A percentile compares a stretch with the other conserved stretches of the same genome.
These are phyloP conservation scores for Paspalum vaginatum DNA, from an alignment of 176 grass and related monocot species.

Conservation along the genomic window DNA sequence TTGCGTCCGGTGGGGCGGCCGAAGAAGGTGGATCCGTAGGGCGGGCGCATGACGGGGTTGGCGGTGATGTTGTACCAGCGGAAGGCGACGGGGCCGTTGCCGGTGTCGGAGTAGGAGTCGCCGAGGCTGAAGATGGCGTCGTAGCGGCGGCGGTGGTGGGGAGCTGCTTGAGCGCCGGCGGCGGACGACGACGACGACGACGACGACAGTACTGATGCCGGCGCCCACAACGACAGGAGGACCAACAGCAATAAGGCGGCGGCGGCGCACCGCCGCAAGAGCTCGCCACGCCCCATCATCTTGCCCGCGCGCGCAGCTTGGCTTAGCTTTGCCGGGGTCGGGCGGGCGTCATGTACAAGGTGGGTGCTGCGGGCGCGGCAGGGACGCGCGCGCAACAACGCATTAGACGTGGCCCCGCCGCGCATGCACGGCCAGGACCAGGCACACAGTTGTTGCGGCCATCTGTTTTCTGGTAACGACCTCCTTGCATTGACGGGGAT, in stretches of 20 bases:
- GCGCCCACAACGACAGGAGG: background rate
- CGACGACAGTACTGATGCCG: background rate
- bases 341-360: too few species aligned
- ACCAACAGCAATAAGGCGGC: background rate
- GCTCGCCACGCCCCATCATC: background rate
- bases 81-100: constrained; percentile 46
- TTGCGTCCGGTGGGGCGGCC: constrained; percentile 50
- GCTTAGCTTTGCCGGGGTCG: too few species aligned
- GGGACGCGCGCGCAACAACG: too few species aligned
- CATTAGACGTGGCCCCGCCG: too few species aligned
- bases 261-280: background rate
- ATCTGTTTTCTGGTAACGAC: too few species aligned
- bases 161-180: background rate
- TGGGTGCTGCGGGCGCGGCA: too few species aligned
- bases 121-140: constrained; percentile 64
- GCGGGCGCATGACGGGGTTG: constrained; percentile 35
- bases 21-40: constrained; percentile 53
- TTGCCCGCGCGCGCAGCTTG: too few species aligned
- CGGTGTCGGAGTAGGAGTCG: constrained; percentile 60
- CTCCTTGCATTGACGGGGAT: too few species aligned
- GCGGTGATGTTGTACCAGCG: background rate
- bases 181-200: too few species aligned
- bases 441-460: too few species aligned
- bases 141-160: background rate
- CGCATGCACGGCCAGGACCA: too few species aligned